These are phyloP conservation scores for Ceratobasidium sp. DNA, from an alignment of 1,284 basidiomycete genomes.

Conservation along the genomic window DNA sequence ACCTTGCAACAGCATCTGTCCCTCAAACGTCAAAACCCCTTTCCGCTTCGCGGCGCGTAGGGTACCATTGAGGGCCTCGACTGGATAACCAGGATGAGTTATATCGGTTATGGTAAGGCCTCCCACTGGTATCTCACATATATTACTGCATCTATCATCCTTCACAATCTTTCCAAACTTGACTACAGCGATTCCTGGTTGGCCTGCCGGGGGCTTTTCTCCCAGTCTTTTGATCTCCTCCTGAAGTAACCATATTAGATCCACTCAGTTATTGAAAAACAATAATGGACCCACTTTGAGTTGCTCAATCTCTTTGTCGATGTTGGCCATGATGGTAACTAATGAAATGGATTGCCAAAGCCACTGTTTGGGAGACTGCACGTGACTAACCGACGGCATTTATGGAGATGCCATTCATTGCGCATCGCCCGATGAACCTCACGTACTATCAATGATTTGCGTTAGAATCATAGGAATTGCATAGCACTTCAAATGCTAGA, in stretches of 20 bases:
- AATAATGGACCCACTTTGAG: slow-evolving; percentile 35
- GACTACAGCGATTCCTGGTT: slow-evolving; percentile 15
- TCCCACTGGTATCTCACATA: slow-evolving; percentile 39
- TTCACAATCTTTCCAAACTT: slow-evolving; percentile 40
- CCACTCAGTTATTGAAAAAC: neutral
- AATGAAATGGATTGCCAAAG: neutral
- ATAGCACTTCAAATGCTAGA: too few relatives aligned
- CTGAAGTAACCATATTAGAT: neutral
- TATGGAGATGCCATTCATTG: too few relatives aligned
- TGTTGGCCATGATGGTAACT: slow-evolving; percentile 34
- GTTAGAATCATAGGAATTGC: too few relatives aligned
- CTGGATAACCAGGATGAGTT: neutral
- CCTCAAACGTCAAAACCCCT: slow-evolving; percentile 38
- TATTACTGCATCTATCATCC: slow-evolving; percentile 41
- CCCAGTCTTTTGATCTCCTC: slow-evolving; percentile 41
- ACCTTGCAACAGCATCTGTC: slow-evolving; percentile 40
- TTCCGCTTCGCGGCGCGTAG: slow-evolving; percentile 40
- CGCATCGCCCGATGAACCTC: too few relatives aligned
- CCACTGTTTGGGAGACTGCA: neutral
- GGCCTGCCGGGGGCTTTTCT: slow-evolving; percentile 23
- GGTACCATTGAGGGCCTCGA: slow-evolving; percentile 40
- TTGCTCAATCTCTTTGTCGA: slow-evolving; percentile 40
- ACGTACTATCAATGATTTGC: too few relatives aligned
- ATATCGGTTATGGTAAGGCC: neutral
- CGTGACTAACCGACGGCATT: too few relatives aligned